phyloP scores from a whole-genome alignment of 1,139 yeast genomes.

The Torulaspora globosa region DNA sequence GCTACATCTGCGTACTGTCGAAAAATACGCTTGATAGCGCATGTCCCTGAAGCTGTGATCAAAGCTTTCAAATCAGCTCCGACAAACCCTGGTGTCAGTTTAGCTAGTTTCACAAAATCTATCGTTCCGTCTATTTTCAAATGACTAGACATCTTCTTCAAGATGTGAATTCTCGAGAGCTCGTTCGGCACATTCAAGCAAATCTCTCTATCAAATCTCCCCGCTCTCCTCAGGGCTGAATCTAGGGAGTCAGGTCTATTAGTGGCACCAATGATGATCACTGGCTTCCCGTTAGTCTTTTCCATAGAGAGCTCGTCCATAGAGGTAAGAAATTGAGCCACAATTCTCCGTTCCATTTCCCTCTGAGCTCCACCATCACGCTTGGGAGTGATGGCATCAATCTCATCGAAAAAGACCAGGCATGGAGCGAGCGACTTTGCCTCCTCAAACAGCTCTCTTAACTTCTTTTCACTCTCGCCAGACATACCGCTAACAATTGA shows the following conservation, averaged over 20 bases:
- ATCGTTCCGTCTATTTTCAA: constrained; percentile 68
- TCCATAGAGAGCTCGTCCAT: constrained; percentile 89
- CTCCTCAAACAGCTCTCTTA: constrained; percentile 89
- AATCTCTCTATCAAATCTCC: constrained; percentile 93
- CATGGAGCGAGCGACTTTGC: constrained; percentile 91
- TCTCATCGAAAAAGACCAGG: constrained; percentile 86
- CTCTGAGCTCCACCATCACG: constrained; percentile 93
- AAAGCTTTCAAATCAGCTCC: constrained; percentile 96
- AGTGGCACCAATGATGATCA: constrained; percentile 93
- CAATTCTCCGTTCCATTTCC: constrained; percentile 97
- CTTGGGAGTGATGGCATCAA: constrained; percentile 97
- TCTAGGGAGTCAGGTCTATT: constrained; percentile 95
- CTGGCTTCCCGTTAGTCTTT: constrained; percentile 89
- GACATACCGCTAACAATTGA: constrained; percentile 99
- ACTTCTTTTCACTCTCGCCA: constrained; percentile 95
- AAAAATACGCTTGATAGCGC: constrained; percentile 90
- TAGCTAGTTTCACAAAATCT: constrained; percentile 71
- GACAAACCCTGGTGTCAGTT: constrained; percentile 94
- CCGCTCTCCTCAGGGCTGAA: constrained; percentile 94
- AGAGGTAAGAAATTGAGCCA: constrained; percentile 87
- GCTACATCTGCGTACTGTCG: constrained; percentile 35
- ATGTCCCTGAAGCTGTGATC: constrained; percentile 92
- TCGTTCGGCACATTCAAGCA: constrained; percentile 92
- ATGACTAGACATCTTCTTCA: constrained; percentile 64
- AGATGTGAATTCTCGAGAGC: constrained; percentile 68